These are phyloP conservation scores for Rhodotorula kratochvilovae DNA, from an alignment of 768 basidiomycete species.

Conservation along the genomic window DNA sequence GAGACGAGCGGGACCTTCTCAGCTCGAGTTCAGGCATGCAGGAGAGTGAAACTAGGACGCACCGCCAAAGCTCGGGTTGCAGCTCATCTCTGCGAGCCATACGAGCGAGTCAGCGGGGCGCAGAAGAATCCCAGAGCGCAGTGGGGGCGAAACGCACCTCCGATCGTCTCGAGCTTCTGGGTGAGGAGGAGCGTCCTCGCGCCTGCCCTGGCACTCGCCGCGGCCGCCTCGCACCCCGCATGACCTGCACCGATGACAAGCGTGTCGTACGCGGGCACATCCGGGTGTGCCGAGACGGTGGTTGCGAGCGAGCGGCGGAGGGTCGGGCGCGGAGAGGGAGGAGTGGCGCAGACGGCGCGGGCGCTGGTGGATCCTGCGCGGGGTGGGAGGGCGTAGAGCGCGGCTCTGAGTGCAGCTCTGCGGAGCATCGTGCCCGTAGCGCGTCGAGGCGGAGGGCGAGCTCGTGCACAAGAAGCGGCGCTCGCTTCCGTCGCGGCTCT, in stretches of 20 bases:
- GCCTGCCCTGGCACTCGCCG: constrained; percentile 76
- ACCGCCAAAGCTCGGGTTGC: constrained; percentile 80
- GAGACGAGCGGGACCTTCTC: background rate
- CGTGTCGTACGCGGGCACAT: constrained; percentile 16
- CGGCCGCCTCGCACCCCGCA: constrained; percentile 87
- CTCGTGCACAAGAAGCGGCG: background rate
- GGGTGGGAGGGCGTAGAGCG: constrained; percentile 29
- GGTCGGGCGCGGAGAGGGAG: background rate
- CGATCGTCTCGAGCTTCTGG: constrained; percentile 73
- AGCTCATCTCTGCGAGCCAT: constrained; percentile 57
- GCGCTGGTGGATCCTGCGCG: constrained; percentile 14
- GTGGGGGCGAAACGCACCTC: constrained; percentile 47
- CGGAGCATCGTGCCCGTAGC: background rate
- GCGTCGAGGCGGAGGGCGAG: background rate
- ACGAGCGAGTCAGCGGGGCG: too few species aligned
- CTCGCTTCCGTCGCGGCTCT: background rate
- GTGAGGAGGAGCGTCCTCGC: constrained; percentile 76
- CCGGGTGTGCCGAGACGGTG: background rate
- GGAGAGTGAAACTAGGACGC: background rate
- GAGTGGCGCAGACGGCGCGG: background rate
- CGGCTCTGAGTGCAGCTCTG: background rate
- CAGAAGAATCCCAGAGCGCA: too few species aligned
- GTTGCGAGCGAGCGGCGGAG: constrained; percentile 9
- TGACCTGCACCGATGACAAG: constrained; percentile 85
- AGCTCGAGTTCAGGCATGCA: too few species aligned